Base-by-base conservation (phyloP, 1,284 basidiomycete species). In the Ganoderma resinaceum region DNA sequence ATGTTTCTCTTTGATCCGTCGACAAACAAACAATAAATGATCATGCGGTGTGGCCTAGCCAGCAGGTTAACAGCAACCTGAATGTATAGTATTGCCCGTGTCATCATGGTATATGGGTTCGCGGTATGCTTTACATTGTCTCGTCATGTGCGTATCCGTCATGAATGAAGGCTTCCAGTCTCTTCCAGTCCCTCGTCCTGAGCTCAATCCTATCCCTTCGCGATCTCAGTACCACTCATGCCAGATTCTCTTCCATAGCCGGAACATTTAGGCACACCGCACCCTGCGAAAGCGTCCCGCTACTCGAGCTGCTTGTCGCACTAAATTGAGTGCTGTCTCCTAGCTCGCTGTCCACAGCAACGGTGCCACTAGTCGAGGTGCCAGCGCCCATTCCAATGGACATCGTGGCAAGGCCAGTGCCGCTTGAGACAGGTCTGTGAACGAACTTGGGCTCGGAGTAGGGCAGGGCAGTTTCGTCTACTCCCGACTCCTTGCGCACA, bases 361-460 rank as follows among this genome's bases (percentile, higher is more conserved):
- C n/a, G 6, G 23, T 40, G 7, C 49, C 62, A 16, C 35, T 63
- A 14, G 35, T 63, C 2, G 49, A 3, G 14, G 49, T 53, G 23
- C 23, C 49, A 37, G 23, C 11, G 20, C 8, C 9, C 55, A n/a
- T 58, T 35, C 55, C 35, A n/a, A 23, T n/a, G 7, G 61, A 43
- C 31, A 31, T 61, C 20, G 26, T 35, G 11, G 8, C 18, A 2
- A n/a, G n/a, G 12, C 40, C 31, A 31, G 16, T 43, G 18, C 26
- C 20, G 8, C 23, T n/a, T 2, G n/a, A 4, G 6, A 12, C 14
- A 1, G 40, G 31, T 2, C 23, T 11, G 37, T 16, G 57, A 16
- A 31, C 58, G 38, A 66, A 61, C 26, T 53, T 46, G 8, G 64
- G 59, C 14, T 66, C 64, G 8, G 59, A 66, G 9, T 53, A 40